These are phyloP conservation scores for Penicillium nordicum DNA, from an alignment of 2,329 filamentous ascomycete genomes.

Conservation along the genomic window DNA sequence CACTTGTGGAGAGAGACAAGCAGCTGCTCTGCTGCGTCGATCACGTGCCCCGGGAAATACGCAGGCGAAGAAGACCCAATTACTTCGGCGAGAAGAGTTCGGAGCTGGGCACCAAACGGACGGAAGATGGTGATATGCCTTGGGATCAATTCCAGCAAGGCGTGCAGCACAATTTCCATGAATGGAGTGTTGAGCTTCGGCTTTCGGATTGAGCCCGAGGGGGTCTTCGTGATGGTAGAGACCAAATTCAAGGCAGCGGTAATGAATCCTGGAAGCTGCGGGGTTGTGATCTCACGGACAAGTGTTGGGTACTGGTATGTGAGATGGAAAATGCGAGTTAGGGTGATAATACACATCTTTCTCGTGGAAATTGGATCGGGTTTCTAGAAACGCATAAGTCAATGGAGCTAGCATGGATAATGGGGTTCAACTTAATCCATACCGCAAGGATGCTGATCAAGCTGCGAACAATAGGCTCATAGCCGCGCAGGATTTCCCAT, in stretches of 20 bases:
- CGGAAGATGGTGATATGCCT: slow-evolving; percentile 80
- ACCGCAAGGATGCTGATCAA: slow-evolving; percentile 72
- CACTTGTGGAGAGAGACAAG: slow-evolving; percentile 72
- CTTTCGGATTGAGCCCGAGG: slow-evolving; percentile 34
- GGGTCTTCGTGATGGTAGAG: slow-evolving; percentile 42
- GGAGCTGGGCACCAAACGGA: slow-evolving; percentile 68
- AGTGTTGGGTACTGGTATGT: slow-evolving; percentile 80
- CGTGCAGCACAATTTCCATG: slow-evolving; percentile 66
- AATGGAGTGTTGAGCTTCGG: slow-evolving; percentile 48
- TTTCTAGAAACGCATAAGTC: slow-evolving; percentile 53
- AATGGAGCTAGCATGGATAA: not conserved
- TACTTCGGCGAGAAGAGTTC: slow-evolving; percentile 56
- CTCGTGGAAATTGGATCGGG: slow-evolving; percentile 72
- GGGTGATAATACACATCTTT: slow-evolving; percentile 69
- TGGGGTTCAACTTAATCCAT: slow-evolving; percentile 19
- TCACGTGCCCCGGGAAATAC: slow-evolving; percentile 53
- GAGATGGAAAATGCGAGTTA: slow-evolving; percentile 79
- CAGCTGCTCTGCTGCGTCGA: slow-evolving; percentile 60
- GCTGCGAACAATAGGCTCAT: slow-evolving; percentile 72
- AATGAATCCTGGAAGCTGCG: slow-evolving; percentile 71
- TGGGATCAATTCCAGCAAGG: slow-evolving; percentile 69
- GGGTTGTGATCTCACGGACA: slow-evolving; percentile 82
- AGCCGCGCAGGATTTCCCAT: slow-evolving; percentile 73
- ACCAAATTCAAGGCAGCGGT: slow-evolving; percentile 67
- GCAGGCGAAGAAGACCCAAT: slow-evolving; percentile 61